Evolutionary conservation across 306 rosid genomes (phyloP).

Genomic region (Dalbergia cochinchinensis): DNA sequence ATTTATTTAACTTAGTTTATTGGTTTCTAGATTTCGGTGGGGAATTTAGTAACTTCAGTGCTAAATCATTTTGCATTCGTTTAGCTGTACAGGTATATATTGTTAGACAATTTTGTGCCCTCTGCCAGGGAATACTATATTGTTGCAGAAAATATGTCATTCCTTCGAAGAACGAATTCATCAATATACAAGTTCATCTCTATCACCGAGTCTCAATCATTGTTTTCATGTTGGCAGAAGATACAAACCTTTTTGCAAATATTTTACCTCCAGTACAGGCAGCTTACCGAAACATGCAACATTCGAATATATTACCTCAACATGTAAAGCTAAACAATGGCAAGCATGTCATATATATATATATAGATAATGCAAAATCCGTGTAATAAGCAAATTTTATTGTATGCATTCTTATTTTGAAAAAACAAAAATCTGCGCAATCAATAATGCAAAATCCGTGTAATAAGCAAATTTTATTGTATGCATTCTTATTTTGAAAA

Average conservation of each 20-base stretch:
- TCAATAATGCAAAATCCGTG: background rate
- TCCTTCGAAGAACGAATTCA: conserved; percentile 47
- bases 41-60: conserved; percentile 25
- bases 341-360: background rate
- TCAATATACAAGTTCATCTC: conserved; percentile 36
- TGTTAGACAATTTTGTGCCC: conserved; percentile 46
- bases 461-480: background rate
- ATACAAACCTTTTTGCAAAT: background rate
- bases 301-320: background rate
- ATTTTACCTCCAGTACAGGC: background rate
- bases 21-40: conserved; percentile 49
- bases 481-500: too few relatives aligned
- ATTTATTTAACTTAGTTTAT: conserved; percentile 16
- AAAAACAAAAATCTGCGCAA: background rate
- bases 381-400: background rate
- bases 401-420: too few relatives aligned
- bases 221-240: background rate
- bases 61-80: conserved; percentile 38
- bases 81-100: conserved; percentile 47
- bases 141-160: conserved; percentile 45
- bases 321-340: background rate
- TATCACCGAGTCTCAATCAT: background rate
- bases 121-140: conserved; percentile 40
- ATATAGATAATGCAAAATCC: background rate
- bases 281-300: background rate